Evolutionary conservation across 2,329 filamentous ascomycete genomes (phyloP), one percentile per base, ranked within the genome.

Genomic region (Penicillium glabrum): DNA sequence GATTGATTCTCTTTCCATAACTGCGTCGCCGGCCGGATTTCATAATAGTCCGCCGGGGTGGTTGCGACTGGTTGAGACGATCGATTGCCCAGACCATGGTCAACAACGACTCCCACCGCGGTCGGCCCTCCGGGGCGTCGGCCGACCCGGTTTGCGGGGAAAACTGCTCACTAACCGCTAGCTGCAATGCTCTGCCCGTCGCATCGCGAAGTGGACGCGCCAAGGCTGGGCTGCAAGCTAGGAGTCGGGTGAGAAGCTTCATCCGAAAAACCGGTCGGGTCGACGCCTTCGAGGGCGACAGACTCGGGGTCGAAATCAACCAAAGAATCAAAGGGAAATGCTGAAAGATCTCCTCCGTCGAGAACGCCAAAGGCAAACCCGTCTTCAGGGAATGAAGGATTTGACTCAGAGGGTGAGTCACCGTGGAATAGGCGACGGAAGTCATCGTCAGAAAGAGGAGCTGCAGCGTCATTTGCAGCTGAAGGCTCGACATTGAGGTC

Each of bases 301-400:
- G 75, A 71, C 63, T 80, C 78, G 78, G 78, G 73, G 77, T 80
- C 77, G 76, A 80, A 79, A 80, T 80, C 75, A 80, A 81, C 78
- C 77, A 80, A 70, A 76, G 78, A 79, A 81, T 80, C 78, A 80
- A 79, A 79, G 73, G 77, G 69, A 79, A 80, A 77, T 75, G 75
- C 71, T 69, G 74, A 73, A 74, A 74, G 70, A 77, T 77, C 75
- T 79, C 75, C 75, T 70, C 72, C 72, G 72, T 76, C 70, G 75
- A 78, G 68, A 88, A 87, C 80, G 78, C 86, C 83, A 90, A 88
- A 82, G 83, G 87, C 81, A 84, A 90, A 82, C 82, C 84, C 83
- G 82, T 84, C 84, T 83, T 90, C 86, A 88, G 88, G 78, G 87
- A 89, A 79, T 82, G 84, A 84, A 86, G 83, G 78, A 91, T 90